A percentile compares a stretch with the other conserved stretches of the same genome.
phyloP scores from a whole-genome alignment of 768 basidiomycete species.

The Termitomyces sp. region DNA sequence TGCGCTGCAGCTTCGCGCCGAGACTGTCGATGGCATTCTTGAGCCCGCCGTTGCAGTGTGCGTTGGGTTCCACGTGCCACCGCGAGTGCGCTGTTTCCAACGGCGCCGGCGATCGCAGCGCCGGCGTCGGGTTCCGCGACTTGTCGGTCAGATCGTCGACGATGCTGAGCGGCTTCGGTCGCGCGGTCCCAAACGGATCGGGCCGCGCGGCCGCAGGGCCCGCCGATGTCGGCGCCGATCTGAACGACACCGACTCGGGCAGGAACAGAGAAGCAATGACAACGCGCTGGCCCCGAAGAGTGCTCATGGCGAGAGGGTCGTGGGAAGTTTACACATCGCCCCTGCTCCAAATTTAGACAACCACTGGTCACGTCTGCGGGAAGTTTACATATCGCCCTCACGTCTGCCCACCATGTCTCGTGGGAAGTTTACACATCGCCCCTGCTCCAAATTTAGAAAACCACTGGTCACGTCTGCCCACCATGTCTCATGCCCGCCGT shows the following conservation, averaged over 20 bases:
- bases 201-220: conserved; percentile 14
- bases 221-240: conserved; percentile 44
- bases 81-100: too few relatives aligned
- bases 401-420: conserved; percentile 30
- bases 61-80: conserved; percentile 52
- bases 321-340: too few relatives aligned
- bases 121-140: conserved; percentile 34
- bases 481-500: conserved; percentile 35
- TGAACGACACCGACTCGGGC: conserved; percentile 64
- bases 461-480: conserved; percentile 15
- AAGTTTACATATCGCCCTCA: too few relatives aligned
- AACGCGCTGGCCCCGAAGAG: conserved; percentile 67
- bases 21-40: conserved; percentile 78
- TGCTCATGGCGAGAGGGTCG: too few relatives aligned
- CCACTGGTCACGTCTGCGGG: too few relatives aligned
- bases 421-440: too few relatives aligned
- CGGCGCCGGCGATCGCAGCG: too few relatives aligned
- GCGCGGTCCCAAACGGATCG: conserved; percentile 19
- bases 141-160: conserved; percentile 75
- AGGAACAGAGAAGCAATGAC: conserved; percentile 84
- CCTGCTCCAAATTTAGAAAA: conserved; percentile 12
- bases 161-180: conserved; percentile 49
- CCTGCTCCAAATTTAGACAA: conserved; percentile 12
- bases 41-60: conserved; percentile 77
- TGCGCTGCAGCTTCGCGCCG: conserved; percentile 42